Base-by-base conservation (phyloP, 2,329 filamentous ascomycete genomes). In the Diaporthe amygdali region DNA sequence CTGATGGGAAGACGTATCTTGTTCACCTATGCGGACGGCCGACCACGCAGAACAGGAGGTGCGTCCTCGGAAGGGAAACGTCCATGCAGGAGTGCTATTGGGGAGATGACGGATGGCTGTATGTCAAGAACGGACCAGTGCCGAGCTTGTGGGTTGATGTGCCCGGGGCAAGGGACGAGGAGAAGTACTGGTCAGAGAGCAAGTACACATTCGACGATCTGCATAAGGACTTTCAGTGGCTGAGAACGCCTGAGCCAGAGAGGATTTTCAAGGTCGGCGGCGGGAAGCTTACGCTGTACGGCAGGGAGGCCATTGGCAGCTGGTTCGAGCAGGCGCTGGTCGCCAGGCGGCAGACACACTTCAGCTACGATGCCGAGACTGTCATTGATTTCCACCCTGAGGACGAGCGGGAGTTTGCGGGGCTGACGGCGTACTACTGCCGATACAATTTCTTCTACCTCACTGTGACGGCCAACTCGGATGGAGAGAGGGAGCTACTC, bases 401-500 rank as follows among this genome's bases (percentile, higher is more conserved):
- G 0, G 89, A 91, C 75, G 89, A 90, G 81, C 83, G 89, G 14
- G 85, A 90, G 74, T 91, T 89, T 71, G 89, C 89, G 0, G 89
- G 90, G 0, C 80, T 92, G 9, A 87, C 87, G 15, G 87, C 88
- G 0, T 91, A 91, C 78, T 91, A 91, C 80, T 88, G 86, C 76
- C 87, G 89, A 4, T 91, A 83, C 80, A 91, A 91, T 79, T 91
- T 91, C 79, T 91, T 90, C 81, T 91, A 91, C 74, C 82, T 91
- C 7, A 84, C 87, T 0, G 86, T 91, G 2, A 88, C 88, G 3
- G 89, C 88, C 0, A 80, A 88, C 74, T 80, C 85, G 0, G 85
- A 89, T 68, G 88, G 89, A 0, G 81, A 86, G 72, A 84, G 89
- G 12, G 89, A 91, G 77, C 81, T 91, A 9, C 83, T 89, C 20